A percentile compares a stretch with the other conserved stretches of the same genome.
phyloP scores from a whole-genome alignment of 371 early-diverging fungal genomes.

The Lichtheimia ramosa region DNA sequence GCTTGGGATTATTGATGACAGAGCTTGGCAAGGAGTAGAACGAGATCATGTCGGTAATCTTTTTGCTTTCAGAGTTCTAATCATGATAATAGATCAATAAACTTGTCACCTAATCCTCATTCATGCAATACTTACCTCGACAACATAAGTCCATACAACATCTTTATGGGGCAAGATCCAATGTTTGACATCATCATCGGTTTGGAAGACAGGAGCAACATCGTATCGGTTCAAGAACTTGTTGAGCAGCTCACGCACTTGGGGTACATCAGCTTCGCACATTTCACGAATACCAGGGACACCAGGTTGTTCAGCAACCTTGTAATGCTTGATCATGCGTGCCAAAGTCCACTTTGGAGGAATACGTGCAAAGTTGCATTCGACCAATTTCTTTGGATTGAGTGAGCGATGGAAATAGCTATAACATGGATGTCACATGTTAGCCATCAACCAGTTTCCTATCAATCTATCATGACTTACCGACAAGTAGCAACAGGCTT shows the following conservation, averaged over 20 bases:
- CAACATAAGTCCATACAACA: conserved; percentile 93
- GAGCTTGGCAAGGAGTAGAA: conserved; percentile 93
- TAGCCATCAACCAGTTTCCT: not conserved
- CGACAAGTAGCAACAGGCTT: conserved; percentile 83
- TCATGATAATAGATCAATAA: not conserved
- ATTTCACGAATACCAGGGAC: conserved; percentile 80
- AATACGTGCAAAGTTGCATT: conserved; percentile 86
- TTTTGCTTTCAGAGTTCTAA: conserved; percentile 55
- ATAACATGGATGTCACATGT: conserved; percentile 1
- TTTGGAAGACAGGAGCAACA: conserved; percentile 71
- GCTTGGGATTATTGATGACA: conserved; percentile 76
- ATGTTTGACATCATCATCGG: conserved; percentile 88
- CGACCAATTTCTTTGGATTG: conserved; percentile 92
- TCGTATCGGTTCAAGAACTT: conserved; percentile 70
- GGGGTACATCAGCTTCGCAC: conserved; percentile 71
- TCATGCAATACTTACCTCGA: conserved; percentile 57
- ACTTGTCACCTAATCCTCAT: not conserved
- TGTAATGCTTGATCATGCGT: conserved; percentile 71
- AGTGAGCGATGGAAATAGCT: conserved; percentile 94
- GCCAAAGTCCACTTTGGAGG: conserved; percentile 76
- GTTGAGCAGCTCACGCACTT: conserved; percentile 74
- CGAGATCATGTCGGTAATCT: conserved; percentile 85
- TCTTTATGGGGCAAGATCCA: conserved; percentile 84
- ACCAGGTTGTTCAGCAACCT: conserved; percentile 62
- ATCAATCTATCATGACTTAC: conserved; percentile 35